These are phyloP conservation scores for Sarocladiaceae sp. DNA, from an alignment of 2,329 filamentous ascomycete genomes.

Conservation along the genomic window DNA sequence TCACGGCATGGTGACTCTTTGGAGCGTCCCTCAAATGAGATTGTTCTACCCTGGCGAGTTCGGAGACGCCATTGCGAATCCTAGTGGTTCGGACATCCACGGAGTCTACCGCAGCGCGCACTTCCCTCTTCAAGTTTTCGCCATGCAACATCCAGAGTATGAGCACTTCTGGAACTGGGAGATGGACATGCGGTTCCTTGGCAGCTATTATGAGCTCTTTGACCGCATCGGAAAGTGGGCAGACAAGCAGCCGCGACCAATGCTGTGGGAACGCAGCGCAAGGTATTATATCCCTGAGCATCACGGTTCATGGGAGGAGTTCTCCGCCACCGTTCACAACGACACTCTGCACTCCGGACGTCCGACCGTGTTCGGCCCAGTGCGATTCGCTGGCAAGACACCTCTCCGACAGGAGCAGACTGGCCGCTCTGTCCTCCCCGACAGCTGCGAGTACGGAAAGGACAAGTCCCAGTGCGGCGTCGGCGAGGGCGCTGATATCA, in stretches of 20 bases:
- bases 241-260: constrained; percentile 58
- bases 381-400: constrained; percentile 41
- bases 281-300: constrained; percentile 70
- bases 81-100: constrained; percentile 52
- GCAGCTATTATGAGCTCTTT: constrained; percentile 68
- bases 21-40: constrained; percentile 80
- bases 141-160: constrained; percentile 56
- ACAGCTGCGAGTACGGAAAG: constrained; percentile 46
- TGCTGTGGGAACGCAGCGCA: constrained; percentile 71
- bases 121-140: constrained; percentile 58
- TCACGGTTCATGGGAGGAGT: constrained; percentile 68
- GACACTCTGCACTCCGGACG: constrained; percentile 48
- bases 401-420: constrained; percentile 45
- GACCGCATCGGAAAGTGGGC: constrained; percentile 62
- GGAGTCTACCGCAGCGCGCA: constrained; percentile 64
- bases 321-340: constrained; percentile 56
- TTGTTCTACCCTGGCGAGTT: constrained; percentile 68
- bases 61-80: constrained; percentile 59
- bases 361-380: constrained; percentile 64
- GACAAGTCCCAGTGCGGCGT: constrained; percentile 54
- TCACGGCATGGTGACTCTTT: constrained; percentile 71
- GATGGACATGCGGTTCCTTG: constrained; percentile 60
- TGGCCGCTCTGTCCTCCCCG: constrained; percentile 46
- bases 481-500: constrained; percentile 66
- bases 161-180: constrained; percentile 66